Conservation (phyloP, 176 grass and related monocot genomes). For the Raddia distichophylla region DNA sequence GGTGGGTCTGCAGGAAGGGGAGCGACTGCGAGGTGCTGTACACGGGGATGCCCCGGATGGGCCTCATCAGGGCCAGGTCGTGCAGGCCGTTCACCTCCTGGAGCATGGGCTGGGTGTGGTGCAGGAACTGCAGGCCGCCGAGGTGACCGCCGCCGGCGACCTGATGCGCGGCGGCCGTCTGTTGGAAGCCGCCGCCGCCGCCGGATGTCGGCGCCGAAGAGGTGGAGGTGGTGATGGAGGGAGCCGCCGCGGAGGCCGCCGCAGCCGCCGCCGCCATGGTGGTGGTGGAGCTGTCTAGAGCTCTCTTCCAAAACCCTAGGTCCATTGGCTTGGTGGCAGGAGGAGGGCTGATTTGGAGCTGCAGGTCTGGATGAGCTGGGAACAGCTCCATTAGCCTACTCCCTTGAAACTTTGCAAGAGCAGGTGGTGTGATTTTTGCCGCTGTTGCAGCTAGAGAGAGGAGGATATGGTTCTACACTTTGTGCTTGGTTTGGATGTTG, state of each 20-base stretch:
- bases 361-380: conserved; percentile 82
- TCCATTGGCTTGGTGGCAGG: conserved; percentile 56
- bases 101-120: conserved; percentile 57
- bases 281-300: conserved; percentile 45
- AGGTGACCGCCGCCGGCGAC: background rate
- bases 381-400: conserved; percentile 76
- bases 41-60: conserved; percentile 86
- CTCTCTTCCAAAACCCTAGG: conserved; percentile 92
- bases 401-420: background rate
- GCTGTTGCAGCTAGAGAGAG: background rate
- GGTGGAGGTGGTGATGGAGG: conserved; percentile 26
- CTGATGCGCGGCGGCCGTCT: conserved; percentile 14
- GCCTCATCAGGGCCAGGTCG: conserved; percentile 58
- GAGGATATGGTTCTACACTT: background rate
- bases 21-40: conserved; percentile 65
- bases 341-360: conserved; percentile 82
- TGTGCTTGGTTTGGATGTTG: conserved; percentile 15
- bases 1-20: conserved; percentile 54
- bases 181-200: conserved; percentile 25
- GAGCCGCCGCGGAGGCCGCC: background rate
- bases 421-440: background rate
- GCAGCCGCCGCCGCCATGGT: background rate
- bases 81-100: conserved; percentile 46
- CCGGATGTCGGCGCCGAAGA: conserved; percentile 14
- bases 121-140: conserved; percentile 49